Base-by-base conservation (phyloP, 2,329 filamentous ascomycete genomes). In the Hypoxylon sp. region DNA sequence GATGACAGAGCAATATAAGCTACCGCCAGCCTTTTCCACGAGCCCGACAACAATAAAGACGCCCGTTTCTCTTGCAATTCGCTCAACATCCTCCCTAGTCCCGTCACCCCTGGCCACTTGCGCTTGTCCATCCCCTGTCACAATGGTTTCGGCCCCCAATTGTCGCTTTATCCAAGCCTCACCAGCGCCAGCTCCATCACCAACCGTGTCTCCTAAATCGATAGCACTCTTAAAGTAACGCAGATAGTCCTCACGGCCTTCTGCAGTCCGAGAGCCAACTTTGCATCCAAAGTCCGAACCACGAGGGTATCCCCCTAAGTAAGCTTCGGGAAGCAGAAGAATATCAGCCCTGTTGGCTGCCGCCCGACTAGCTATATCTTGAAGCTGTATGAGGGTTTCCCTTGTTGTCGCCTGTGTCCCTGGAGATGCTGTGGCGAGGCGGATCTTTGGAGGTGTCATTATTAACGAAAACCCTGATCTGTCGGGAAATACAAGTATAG, bases 321-420 rank as follows among this genome's bases (percentile, higher is more conserved):
- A 97, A 22, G 94, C 94, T 83, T 98, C 94, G 0, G 95, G 95
- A 68, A 98, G 94, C 58, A 98, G 88, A 29, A 98, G 85, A 54
- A 98, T 85, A 78, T 96, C 85, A 42, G 88, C 81, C 2, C 76
- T 73, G 62, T 81, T 76, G 0, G 78, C 74, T 3, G 90, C 87
- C n/a, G 94, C 94, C 37, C 84, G 81, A 24, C 81, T 81, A 35
- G 92, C 90, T 13, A 92, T 88, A 10, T 79, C 73, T 74, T 90
- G 85, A 55, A 97, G 87, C 37, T 90, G 87, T 5, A 80, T 75
- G 61, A 97, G 86, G 0, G 94, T 97, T 35, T 86, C 82, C 24
- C 81, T 54, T 0, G 84, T 85, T 14, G 85, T 86, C 57, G 82
- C 70, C 62, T 83, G 82, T 2, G 86, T 85, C 31, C 80, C 80